These are phyloP conservation scores for Gardenia jasminoides DNA, from an alignment of 257 asterid species.

Conservation along the genomic window DNA sequence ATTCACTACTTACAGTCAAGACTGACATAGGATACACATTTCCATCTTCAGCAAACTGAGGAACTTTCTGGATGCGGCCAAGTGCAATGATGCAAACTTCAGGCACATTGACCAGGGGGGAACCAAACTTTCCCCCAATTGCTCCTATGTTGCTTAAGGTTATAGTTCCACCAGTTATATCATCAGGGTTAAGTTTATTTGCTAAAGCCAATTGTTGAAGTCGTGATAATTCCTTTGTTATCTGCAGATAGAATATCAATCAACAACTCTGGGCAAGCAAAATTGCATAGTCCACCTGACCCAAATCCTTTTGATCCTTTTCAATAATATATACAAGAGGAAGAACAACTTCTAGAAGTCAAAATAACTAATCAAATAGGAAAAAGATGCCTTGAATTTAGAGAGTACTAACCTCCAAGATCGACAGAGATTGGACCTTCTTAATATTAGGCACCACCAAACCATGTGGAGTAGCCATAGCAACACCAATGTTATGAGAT, in stretches of 20 bases:
- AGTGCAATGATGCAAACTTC: conserved; percentile 89
- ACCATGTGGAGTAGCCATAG: conserved; percentile 97
- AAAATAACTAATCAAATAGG: not conserved
- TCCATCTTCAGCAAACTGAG: conserved; percentile 61
- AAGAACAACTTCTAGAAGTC: no score
- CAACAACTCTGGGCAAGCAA: not conserved
- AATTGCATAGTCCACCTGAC: not conserved
- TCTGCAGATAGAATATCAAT: conserved; percentile 34
- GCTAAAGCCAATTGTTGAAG: conserved; percentile 67
- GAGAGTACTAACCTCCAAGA: conserved; percentile 63
- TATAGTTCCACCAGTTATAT: conserved; percentile 79
- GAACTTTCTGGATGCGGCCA: conserved; percentile 81
- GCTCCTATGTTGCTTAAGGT: conserved; percentile 93
- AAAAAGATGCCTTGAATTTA: not conserved
- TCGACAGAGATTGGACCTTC: conserved; percentile 85
- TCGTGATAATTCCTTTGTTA: conserved; percentile 69
- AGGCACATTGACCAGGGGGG: conserved; percentile 82
- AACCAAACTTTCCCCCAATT: conserved; percentile 93
- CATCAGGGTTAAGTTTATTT: conserved; percentile 81
- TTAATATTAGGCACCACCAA: conserved; percentile 91
- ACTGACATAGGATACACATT: conserved; percentile 59
- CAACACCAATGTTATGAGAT: conserved; percentile 87
- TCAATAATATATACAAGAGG: no score
- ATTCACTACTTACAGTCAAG: conserved; percentile 62
- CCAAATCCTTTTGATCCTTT: not conserved